These are phyloP conservation scores for Jatropha multifida DNA, from an alignment of 441 rosid genomes.

Conservation along the genomic window DNA sequence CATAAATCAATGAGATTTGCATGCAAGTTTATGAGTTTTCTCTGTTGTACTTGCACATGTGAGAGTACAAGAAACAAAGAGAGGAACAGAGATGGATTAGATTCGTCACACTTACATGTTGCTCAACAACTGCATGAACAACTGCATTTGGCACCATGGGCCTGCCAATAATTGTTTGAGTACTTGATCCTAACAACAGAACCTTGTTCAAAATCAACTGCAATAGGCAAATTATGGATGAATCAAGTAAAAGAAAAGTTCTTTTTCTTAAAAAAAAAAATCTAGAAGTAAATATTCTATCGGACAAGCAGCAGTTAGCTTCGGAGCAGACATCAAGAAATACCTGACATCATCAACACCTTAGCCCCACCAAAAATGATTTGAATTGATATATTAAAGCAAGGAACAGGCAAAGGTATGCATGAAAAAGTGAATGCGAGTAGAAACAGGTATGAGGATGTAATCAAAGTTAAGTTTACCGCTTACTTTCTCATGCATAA, in stretches of 20 bases:
- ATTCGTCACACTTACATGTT: constrained; percentile 65
- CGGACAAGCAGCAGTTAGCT: neutral
- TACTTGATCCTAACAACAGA: constrained; percentile 67
- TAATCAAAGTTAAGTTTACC: too few species aligned
- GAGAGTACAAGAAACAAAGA: neutral
- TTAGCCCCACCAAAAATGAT: neutral
- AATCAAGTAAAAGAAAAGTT: neutral
- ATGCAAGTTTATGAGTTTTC: neutral
- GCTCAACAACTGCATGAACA: constrained; percentile 95
- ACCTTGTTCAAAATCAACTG: constrained; percentile 86
- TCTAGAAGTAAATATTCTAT: neutral
- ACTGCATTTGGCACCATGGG: constrained; percentile 76
- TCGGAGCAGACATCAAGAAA: neutral
- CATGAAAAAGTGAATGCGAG: neutral
- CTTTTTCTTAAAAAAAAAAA: neutral
- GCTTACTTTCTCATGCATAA: neutral
- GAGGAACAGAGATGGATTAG: neutral
- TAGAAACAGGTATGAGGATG: neutral
- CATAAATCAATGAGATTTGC: neutral
- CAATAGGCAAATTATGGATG: constrained; percentile 25
- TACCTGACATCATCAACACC: neutral
- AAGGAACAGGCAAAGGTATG: neutral
- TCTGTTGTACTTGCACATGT: neutral
- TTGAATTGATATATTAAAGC: neutral
- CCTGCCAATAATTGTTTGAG: constrained; percentile 78